Base-by-base conservation (phyloP, 2,329 filamentous ascomycete species). In the Karstenula rhodostoma region DNA sequence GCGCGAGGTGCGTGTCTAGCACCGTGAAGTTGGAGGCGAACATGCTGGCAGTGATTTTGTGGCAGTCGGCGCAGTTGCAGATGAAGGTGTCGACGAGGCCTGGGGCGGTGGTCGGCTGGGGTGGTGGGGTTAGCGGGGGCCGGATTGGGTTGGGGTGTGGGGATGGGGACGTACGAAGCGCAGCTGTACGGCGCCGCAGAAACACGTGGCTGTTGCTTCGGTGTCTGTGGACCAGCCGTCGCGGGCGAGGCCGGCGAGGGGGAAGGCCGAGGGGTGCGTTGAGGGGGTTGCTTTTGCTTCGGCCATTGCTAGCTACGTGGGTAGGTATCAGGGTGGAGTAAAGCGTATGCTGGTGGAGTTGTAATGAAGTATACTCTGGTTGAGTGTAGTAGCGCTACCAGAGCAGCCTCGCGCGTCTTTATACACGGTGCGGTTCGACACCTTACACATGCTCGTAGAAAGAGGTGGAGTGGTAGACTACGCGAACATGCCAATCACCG, bases 11-110 rank as follows among this genome's bases (percentile, higher is more conserved):
- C 0, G 71, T 68, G 69, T 86, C 78, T 10, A 61, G 58, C 22
- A 87, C 69, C 49, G 77, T 78, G 65, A 89, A 86, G 72, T 85
- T 87, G 43, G 84, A 82, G 1, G 84, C 81, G 72, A 86, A 87
- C 84, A 87, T 86, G 0, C 85, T 86, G 0, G 86, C 85, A 0
- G 84, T 88, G 59, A 89, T 79, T 67, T 89, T 89, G 67, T 79
- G 85, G 74, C 86, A 89, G 74, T 89, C 86, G 35, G 76, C 70
- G 71, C 87, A 89, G 76, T 89, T 81, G 74, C 86, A 89, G 61
- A 89, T 65, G 67, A 88, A 88, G 4, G 78, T 81, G 57, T 74
- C 71, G n/a, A 84, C 57, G 0, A 88, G 72, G 2, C 80, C 83
- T 0, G 80, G 81, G 0, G 72, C 79, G 54, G 80, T 52, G 17